phyloP scores from a whole-genome alignment of 352 stramenopile genomes.

The Globisporangium alternatum region DNA sequence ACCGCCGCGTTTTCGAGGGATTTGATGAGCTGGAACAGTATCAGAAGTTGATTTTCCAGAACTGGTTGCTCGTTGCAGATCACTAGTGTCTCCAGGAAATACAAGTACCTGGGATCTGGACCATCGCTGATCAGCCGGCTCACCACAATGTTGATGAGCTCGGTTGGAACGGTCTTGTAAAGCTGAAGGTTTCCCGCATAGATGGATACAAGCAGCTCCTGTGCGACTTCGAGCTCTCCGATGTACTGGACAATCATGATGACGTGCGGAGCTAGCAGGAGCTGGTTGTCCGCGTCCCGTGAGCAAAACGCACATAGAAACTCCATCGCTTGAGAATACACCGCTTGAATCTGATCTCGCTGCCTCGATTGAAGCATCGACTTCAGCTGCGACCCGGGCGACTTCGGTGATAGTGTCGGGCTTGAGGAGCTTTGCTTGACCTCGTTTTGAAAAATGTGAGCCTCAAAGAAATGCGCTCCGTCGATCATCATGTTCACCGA shows the following conservation, averaged over 20 bases:
- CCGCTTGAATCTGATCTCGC: constrained; percentile 43
- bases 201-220: constrained; percentile 57
- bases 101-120: constrained; percentile 48
- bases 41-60: constrained; percentile 62
- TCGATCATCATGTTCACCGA: constrained; percentile 66
- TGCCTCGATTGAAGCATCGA: constrained; percentile 45
- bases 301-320: constrained; percentile 58
- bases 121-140: constrained; percentile 34
- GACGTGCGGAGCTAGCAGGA: constrained; percentile 40
- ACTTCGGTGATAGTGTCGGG: constrained; percentile 7
- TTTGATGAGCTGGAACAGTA: constrained; percentile 70
- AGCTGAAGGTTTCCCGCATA: constrained; percentile 43
- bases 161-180: constrained; percentile 53
- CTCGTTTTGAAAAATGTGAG: constrained; percentile 31
- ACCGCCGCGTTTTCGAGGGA: constrained; percentile 46
- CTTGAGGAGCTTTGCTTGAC: not conserved
- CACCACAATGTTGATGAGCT: constrained; percentile 59
- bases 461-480: constrained; percentile 70
- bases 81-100: constrained; percentile 59
- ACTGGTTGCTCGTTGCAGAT: constrained; percentile 57
- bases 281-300: constrained; percentile 45
- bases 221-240: constrained; percentile 48
- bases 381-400: constrained; percentile 24
- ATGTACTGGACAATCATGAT: constrained; percentile 55
- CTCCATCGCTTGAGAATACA: constrained; percentile 54